phyloP scores from a whole-genome alignment of 305 asterid species.

The Fraxinus sp. region DNA sequence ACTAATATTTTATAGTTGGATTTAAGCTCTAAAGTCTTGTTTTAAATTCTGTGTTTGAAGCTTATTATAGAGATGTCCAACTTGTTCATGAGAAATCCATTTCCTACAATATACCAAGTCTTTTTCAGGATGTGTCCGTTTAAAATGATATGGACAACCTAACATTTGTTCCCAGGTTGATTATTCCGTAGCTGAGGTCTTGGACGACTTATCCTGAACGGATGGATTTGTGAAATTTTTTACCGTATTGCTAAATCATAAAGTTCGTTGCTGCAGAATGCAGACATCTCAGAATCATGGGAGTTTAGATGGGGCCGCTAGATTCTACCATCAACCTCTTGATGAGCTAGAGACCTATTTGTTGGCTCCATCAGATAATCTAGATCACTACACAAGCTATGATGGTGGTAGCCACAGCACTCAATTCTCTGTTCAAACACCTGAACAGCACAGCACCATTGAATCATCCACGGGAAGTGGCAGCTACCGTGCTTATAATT shows the following conservation, averaged over 20 bases:
- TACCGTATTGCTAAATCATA: neutral
- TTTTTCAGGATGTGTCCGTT: neutral
- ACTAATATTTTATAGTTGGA: neutral
- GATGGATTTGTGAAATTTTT: neutral
- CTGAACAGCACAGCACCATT: neutral
- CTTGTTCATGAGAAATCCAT: neutral
- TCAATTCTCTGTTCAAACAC: neutral
- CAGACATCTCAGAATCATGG: slow-evolving; percentile 33
- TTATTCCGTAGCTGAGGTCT: neutral
- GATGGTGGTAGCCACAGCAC: slow-evolving; percentile 20
- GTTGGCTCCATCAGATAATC: slow-evolving; percentile 24
- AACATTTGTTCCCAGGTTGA: neutral
- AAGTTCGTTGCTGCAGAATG: slow-evolving; percentile 23
- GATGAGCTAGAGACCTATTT: slow-evolving; percentile 37
- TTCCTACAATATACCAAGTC: neutral
- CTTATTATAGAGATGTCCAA: neutral
- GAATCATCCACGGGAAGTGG: slow-evolving; percentile 31
- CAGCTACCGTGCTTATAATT: slow-evolving; percentile 20
- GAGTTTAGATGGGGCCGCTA: slow-evolving; percentile 23
- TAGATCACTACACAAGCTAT: slow-evolving; percentile 22
- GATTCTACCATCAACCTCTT: slow-evolving; percentile 18
- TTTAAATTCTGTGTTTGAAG: neutral
- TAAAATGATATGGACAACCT: neutral
- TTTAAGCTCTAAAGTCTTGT: neutral
- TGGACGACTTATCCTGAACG: neutral